Base-by-base conservation (phyloP, 139 green algal species). In the Tetraselmis striata region DNA sequence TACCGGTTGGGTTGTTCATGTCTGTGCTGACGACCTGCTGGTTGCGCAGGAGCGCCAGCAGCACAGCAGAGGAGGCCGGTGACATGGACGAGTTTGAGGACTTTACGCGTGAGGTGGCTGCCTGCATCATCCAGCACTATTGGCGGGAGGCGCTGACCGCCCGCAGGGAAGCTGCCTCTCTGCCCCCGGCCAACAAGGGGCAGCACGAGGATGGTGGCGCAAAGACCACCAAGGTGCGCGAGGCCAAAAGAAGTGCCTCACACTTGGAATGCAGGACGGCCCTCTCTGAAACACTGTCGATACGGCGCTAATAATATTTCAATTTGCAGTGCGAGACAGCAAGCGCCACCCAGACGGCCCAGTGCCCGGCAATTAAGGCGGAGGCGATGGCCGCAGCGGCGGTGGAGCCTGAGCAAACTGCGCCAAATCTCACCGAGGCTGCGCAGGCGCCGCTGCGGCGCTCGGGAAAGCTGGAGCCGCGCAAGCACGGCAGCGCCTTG, bases 101-200 rank as follows among this genome's bases (percentile, higher is more conserved):
- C 26, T 84, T 92, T 28, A 90, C 77, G 28, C 79, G 84, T 23
- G 89, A 91, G 28, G 79, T 92, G 74, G 89, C 89, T 1, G 89
- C 85, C 1, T 84, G 89, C n/a, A 88, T 92, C 77, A 92, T 92
- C 74, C 89, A 92, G 59, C 45, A 82, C 0, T 82, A 91, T 29
- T 92, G 87, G 87, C 82, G 86, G 0, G 1, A 78, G 30, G 28
- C 2, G 0, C n/a, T 18, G 18, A 67, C 45, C 45, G 45, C 45
- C 11, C 45, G 45, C 45, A 67, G 45, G 45, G 11, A 67, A 18
- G 45, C 45, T 5, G 45, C 45, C n/a, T n/a, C n/a, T n/a, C n/a
- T n/a, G n/a, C n/a, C n/a, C n/a, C n/a, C n/a, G n/a, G n/a, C n/a
- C n/a, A n/a, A n/a, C n/a, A n/a, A n/a, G n/a, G n/a, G n/a, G n/a